Evolutionary conservation across 192 early-diverging fungal genomes (phyloP).

Genomic region (Podila verticillata): DNA sequence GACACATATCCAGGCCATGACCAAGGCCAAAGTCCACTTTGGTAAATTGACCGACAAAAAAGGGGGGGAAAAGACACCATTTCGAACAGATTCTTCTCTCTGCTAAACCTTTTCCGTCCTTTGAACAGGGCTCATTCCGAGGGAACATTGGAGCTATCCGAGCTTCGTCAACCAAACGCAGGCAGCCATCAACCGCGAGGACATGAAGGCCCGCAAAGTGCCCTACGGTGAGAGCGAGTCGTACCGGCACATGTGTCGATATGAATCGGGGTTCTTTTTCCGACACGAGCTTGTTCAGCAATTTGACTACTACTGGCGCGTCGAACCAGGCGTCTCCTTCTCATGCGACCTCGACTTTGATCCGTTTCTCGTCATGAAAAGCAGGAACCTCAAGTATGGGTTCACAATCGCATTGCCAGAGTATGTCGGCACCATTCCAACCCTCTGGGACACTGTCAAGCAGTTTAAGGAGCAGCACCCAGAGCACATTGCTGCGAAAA

Average conservation of each 20-base stretch:
- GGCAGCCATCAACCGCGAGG: conserved; percentile 62
- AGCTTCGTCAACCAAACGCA: conserved; percentile 72
- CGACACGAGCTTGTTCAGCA: conserved; percentile 72
- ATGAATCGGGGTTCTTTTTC: conserved; percentile 82
- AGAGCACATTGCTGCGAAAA: conserved; percentile 60
- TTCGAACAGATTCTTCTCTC: too few species aligned
- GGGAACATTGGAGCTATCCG: conserved; percentile 82
- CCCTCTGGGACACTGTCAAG: conserved; percentile 75
- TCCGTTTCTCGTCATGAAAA: conserved; percentile 80
- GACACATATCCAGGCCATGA: conserved; percentile 51
- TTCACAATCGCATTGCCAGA: conserved; percentile 78
- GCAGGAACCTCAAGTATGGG: conserved; percentile 76
- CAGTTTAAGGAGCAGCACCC: conserved; percentile 63
- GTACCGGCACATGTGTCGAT: conserved; percentile 92
- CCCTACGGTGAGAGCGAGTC: conserved; percentile 79
- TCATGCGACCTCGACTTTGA: conserved; percentile 85
- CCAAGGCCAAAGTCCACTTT: conserved; percentile 30
- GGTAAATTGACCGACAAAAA: conserved; percentile 8
- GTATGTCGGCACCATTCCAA: conserved; percentile 70
- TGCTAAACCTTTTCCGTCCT: background rate
- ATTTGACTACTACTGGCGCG: conserved; percentile 87
- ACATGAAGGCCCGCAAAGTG: conserved; percentile 69
- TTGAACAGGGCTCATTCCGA: conserved; percentile 67
- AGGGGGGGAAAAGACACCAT: too few species aligned
- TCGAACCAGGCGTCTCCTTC: conserved; percentile 85